These are phyloP conservation scores for Isabelozyma pseudorhagii DNA, from an alignment of 805 yeast genomes.

Conservation along the genomic window DNA sequence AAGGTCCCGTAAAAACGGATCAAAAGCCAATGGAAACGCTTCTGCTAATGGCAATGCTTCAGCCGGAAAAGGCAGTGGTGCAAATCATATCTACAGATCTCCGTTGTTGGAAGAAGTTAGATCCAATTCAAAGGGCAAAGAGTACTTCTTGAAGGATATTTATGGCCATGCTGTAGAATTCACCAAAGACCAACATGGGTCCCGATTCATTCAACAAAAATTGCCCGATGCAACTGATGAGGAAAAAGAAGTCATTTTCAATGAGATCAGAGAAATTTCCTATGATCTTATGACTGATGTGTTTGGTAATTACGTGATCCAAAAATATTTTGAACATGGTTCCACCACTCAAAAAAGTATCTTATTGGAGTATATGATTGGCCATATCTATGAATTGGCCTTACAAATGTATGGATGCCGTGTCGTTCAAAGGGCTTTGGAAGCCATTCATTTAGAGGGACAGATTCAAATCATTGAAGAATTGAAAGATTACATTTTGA, in stretches of 20 bases:
- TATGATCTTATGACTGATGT: conserved; percentile 90
- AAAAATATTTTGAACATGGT: conserved; percentile 87
- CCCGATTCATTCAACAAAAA: conserved; percentile 92
- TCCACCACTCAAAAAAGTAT: conserved; percentile 63
- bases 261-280: conserved; percentile 73
- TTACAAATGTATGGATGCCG: conserved; percentile 98
- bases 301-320: conserved; percentile 96
- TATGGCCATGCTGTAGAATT: conserved; percentile 88
- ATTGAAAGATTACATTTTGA: conserved; percentile 60
- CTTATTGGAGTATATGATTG: conserved; percentile 67
- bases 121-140: conserved; percentile 55
- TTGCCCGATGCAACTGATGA: conserved; percentile 64
- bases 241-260: conserved; percentile 74
- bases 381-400: conserved; percentile 71
- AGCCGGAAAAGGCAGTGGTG: conserved; percentile 18
- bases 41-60: conserved; percentile 5
- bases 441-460: conserved; percentile 59
- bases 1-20: not conserved
- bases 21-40: not conserved
- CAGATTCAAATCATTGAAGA: conserved; percentile 71
- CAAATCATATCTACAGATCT: conserved; percentile 60
- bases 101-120: conserved; percentile 86
- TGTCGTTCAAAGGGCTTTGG: conserved; percentile 92
- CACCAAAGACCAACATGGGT: conserved; percentile 95
- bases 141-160: conserved; percentile 66